phyloP scores from a whole-genome alignment of 2,329 filamentous ascomycete species.

The Cladorrhinum sp. region DNA sequence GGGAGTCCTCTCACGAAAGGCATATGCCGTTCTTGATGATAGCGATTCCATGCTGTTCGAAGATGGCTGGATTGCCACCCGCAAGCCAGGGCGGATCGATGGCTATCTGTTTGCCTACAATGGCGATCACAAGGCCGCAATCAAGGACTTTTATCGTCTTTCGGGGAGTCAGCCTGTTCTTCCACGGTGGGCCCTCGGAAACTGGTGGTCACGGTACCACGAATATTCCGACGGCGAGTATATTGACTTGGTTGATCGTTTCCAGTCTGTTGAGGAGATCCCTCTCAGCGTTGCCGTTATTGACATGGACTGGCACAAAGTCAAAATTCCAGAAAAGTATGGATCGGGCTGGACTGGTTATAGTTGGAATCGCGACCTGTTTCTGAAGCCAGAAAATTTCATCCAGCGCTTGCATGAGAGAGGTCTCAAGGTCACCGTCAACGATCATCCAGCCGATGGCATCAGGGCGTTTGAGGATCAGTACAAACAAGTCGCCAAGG shows the following conservation, averaged over 20 bases:
- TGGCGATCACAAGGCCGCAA: slow-evolving; percentile 28
- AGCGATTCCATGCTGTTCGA: slow-evolving; percentile 28
- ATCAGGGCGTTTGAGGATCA: slow-evolving; percentile 54
- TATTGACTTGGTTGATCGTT: slow-evolving; percentile 54
- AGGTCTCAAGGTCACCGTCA: slow-evolving; percentile 54
- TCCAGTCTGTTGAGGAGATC: slow-evolving; percentile 46
- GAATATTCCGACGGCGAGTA: slow-evolving; percentile 56
- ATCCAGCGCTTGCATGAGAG: slow-evolving; percentile 48
- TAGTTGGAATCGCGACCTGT: slow-evolving; percentile 57
- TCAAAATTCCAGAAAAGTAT: slow-evolving; percentile 40
- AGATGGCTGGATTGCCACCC: slow-evolving; percentile 26
- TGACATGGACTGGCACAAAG: slow-evolving; percentile 66
- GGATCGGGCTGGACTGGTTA: slow-evolving; percentile 59
- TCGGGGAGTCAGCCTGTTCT: slow-evolving; percentile 39
- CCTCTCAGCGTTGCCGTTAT: slow-evolving; percentile 59
- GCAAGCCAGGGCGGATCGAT: slow-evolving; percentile 24
- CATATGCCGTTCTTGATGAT: slow-evolving; percentile 29
- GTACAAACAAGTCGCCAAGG: slow-evolving; percentile 53
- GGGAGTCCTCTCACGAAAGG: slow-evolving; percentile 26
- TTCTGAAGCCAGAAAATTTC: slow-evolving; percentile 55
- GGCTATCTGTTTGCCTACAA: slow-evolving; percentile 29
- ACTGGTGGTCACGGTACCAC: slow-evolving; percentile 66
- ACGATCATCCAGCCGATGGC: slow-evolving; percentile 61
- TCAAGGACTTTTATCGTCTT: slow-evolving; percentile 28
- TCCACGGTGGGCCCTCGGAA: slow-evolving; percentile 49